These are phyloP conservation scores for Funneliformis geosporum DNA, from an alignment of 192 early-diverging fungal species.

Conservation along the genomic window DNA sequence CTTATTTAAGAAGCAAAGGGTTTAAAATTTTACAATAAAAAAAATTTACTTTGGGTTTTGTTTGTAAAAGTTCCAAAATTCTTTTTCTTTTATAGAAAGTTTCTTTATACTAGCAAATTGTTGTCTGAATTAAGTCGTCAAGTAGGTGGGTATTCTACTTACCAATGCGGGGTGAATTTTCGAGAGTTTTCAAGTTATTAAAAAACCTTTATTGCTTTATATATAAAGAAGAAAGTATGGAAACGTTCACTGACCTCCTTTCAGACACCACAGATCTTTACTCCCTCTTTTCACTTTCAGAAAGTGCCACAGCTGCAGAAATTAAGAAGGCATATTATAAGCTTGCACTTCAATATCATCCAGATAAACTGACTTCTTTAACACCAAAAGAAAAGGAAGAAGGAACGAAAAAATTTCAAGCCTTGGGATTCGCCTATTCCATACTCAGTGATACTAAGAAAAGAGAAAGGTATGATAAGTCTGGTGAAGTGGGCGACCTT, in stretches of 20 bases:
- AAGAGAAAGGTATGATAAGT: constrained; percentile 72
- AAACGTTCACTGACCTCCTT: background rate
- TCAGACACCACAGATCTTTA: constrained; percentile 5
- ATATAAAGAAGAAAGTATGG: too few species aligned
- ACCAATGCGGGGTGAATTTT: too few species aligned
- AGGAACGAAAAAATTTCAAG: constrained; percentile 73
- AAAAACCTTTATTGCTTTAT: too few species aligned
- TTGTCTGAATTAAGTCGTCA: too few species aligned
- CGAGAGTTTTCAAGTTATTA: too few species aligned
- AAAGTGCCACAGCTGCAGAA: constrained; percentile 4
- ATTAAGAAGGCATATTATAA: constrained; percentile 91
- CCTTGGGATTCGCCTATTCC: constrained; percentile 72
- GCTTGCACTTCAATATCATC: constrained; percentile 86
- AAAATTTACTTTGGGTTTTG: too few species aligned
- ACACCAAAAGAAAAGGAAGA: constrained; percentile 56
- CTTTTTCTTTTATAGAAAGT: too few species aligned
- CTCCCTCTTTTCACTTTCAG: background rate
- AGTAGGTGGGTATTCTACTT: too few species aligned
- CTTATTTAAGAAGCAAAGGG: too few species aligned
- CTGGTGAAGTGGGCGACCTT: constrained; percentile 56
- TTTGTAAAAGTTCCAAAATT: too few species aligned
- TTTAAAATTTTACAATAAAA: too few species aligned
- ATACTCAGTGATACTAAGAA: constrained; percentile 69
- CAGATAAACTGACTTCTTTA: constrained; percentile 73
- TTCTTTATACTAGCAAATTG: too few species aligned